Evolutionary conservation across 352 stramenopile genomes (phyloP).

Genomic region (Pythium myriotylum): DNA sequence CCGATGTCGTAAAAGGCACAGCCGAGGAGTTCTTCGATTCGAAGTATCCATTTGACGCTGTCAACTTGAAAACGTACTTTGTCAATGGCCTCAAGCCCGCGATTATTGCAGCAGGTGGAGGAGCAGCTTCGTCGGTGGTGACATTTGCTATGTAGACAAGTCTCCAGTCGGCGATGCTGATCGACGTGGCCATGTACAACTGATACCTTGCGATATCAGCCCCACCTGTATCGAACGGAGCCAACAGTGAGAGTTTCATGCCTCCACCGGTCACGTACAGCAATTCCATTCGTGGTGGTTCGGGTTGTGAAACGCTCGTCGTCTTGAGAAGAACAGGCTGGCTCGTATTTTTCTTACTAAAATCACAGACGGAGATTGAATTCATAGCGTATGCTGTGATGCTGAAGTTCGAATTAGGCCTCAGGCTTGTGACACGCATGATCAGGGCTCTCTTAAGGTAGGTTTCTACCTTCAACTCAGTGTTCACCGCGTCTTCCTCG

Average conservation of each 20-base stretch:
- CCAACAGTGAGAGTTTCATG: conserved; percentile 44
- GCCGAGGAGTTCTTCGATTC: conserved; percentile 48
- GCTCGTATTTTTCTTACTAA: conserved; percentile 32
- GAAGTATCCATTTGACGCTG: conserved; percentile 48
- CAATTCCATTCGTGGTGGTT: conserved; percentile 27
- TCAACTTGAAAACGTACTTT: conserved; percentile 41
- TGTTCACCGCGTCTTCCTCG: conserved; percentile 9
- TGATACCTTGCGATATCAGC: conserved; percentile 37
- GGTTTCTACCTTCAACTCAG: background rate
- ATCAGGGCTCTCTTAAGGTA: conserved; percentile 29
- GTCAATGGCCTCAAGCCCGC: conserved; percentile 33
- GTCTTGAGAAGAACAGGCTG: conserved; percentile 30
- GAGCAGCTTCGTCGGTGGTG: conserved; percentile 2
- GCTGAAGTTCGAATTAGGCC: conserved; percentile 33
- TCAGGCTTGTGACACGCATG: conserved; percentile 36
- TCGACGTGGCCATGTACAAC: conserved; percentile 42
- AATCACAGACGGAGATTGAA: conserved; percentile 47
- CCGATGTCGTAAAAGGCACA: conserved; percentile 34
- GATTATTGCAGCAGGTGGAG: conserved; percentile 34
- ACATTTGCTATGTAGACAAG: conserved; percentile 28
- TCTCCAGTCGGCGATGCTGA: conserved; percentile 30
- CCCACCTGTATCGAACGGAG: conserved; percentile 55
- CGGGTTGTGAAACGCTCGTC: conserved; percentile 30
- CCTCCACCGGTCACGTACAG: conserved; percentile 45
- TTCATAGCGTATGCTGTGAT: conserved; percentile 44